These are phyloP conservation scores for Dentipellis fragilis DNA, from an alignment of 768 basidiomycete species.

Conservation along the genomic window DNA sequence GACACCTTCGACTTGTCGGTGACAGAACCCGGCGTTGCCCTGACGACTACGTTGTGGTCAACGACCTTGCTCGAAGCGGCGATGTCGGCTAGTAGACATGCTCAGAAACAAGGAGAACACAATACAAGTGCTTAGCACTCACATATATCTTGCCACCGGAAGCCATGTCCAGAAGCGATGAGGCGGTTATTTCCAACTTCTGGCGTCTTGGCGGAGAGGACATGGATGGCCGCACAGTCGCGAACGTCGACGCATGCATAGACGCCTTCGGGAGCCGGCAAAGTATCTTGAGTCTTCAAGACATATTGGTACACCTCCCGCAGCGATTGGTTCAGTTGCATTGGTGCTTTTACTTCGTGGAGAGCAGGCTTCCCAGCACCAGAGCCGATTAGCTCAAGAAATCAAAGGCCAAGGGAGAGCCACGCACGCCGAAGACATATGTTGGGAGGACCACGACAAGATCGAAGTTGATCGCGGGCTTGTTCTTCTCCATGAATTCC, in stretches of 20 bases:
- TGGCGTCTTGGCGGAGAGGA: not conserved
- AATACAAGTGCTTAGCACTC: too few species aligned
- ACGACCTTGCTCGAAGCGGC: too few species aligned
- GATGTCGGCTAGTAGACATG: too few species aligned
- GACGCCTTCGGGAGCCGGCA: not conserved
- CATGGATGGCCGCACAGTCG: not conserved
- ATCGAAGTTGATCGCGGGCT: slow-evolving; percentile 20
- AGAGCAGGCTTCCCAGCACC: not conserved
- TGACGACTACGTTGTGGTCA: too few species aligned
- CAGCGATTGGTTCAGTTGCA: not conserved
- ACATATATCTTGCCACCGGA: too few species aligned
- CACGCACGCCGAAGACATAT: slow-evolving; percentile 14
- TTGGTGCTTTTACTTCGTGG: not conserved
- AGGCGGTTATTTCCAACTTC: not conserved
- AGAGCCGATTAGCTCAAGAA: not conserved
- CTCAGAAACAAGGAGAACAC: too few species aligned
- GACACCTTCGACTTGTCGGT: too few species aligned
- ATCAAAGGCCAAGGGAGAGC: not conserved
- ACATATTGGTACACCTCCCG: not conserved
- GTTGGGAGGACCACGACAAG: slow-evolving; percentile 26
- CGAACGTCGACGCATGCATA: slow-evolving; percentile 1
- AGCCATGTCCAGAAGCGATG: not conserved
- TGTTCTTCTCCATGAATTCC: slow-evolving; percentile 20
- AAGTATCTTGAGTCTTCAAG: not conserved
- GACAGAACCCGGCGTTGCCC: too few species aligned